Evolutionary conservation across 768 basidiomycete genomes (phyloP).

Genomic region (Vararia minispora): DNA sequence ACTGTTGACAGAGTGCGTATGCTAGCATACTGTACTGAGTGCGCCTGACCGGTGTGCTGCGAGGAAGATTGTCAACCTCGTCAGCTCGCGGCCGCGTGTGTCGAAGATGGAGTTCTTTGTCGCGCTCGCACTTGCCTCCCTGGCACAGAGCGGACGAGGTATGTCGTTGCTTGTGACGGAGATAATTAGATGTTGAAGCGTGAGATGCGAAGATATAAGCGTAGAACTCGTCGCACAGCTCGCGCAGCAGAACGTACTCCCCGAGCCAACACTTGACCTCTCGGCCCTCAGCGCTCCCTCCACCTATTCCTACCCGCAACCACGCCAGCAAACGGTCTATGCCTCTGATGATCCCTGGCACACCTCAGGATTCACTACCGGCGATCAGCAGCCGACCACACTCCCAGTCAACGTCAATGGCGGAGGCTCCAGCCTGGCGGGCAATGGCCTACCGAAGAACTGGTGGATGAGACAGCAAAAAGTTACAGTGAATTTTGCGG

Average conservation of each 20-base stretch:
- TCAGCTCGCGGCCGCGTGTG: slow-evolving; percentile 69
- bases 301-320: slow-evolving; percentile 27
- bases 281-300: slow-evolving; percentile 38
- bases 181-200: not conserved
- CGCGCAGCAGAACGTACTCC: slow-evolving; percentile 68
- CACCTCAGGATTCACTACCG: slow-evolving; percentile 14
- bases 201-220: slow-evolving; percentile 57
- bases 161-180: slow-evolving; percentile 8
- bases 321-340: slow-evolving; percentile 33
- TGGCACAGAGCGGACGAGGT: slow-evolving; percentile 81
- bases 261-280: slow-evolving; percentile 62
- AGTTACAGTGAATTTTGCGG: slow-evolving; percentile 60
- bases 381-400: slow-evolving; percentile 7
- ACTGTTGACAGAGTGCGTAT: slow-evolving; percentile 66
- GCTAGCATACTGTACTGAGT: not conserved
- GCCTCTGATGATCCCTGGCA: slow-evolving; percentile 56
- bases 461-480: slow-evolving; percentile 85
- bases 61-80: slow-evolving; percentile 77
- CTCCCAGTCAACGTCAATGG: slow-evolving; percentile 28
- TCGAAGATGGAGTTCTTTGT: slow-evolving; percentile 89
- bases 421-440: slow-evolving; percentile 48
- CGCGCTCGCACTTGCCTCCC: slow-evolving; percentile 75
- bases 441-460: slow-evolving; percentile 60
- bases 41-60: not conserved
- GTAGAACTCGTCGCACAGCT: slow-evolving; percentile 73